phyloP scores from a whole-genome alignment of 805 yeast species.

The Cyberlindnera veronae region DNA sequence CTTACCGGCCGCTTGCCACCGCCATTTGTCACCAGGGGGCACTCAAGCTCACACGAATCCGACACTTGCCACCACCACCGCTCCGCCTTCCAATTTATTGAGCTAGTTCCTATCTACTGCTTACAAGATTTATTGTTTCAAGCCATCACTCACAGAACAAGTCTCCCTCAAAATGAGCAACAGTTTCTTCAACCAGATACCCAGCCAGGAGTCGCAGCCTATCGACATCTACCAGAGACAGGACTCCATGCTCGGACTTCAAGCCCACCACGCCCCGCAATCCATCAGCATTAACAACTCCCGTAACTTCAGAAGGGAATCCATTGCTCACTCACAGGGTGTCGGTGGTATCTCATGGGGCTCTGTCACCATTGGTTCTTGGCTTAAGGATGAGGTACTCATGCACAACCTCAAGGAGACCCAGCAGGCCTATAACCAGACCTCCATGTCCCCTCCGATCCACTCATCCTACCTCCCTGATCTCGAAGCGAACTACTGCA shows the following conservation, averaged over 20 bases:
- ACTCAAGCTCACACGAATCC: not conserved
- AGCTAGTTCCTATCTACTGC: not conserved
- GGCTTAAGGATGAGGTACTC: constrained; percentile 93
- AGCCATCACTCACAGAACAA: not conserved
- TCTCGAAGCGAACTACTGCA: constrained; percentile 92
- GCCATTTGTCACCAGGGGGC: not conserved
- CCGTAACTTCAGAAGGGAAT: constrained; percentile 71
- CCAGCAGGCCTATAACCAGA: constrained; percentile 15
- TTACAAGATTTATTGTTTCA: not conserved
- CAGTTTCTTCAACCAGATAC: constrained; percentile 16
- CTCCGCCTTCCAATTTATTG: no score
- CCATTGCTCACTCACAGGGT: constrained; percentile 94
- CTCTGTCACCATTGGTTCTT: constrained; percentile 87
- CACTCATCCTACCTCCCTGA: constrained; percentile 83
- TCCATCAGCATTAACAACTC: constrained; percentile 30
- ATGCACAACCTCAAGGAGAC: constrained; percentile 34
- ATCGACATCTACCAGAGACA: constrained; percentile 22
- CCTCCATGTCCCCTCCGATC: constrained; percentile 52
- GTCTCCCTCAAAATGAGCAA: constrained; percentile 16
- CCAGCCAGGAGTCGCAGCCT: constrained; percentile 19
- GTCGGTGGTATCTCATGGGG: constrained; percentile 99
- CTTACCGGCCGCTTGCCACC: not conserved
- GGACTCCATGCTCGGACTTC: constrained; percentile 15
- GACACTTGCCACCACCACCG: not conserved
- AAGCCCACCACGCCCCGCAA: constrained; percentile 12